Evolutionary conservation across 2,329 filamentous ascomycete species (phyloP).

Genomic region (Penicillium glabrum): DNA sequence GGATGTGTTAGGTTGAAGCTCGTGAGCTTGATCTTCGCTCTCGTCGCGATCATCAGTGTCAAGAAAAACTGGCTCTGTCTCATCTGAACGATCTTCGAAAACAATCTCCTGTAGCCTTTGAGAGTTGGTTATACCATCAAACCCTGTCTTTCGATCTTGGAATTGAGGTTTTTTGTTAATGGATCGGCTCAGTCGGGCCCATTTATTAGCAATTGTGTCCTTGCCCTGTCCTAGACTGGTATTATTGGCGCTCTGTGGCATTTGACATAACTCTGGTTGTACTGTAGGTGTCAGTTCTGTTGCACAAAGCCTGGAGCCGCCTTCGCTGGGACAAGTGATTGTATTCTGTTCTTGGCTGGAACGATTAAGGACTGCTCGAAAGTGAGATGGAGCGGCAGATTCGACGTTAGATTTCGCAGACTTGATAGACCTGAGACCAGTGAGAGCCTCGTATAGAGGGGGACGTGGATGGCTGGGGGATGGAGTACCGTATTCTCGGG

Average conservation of each 20-base stretch:
- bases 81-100: background rate
- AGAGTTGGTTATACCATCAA: background rate
- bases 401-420: background rate
- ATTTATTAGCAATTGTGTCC: background rate
- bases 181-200: conserved; percentile 3
- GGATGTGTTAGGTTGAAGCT: conserved; percentile 7
- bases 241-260: conserved; percentile 3
- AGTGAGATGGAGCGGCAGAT: conserved; percentile 1
- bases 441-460: background rate
- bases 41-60: conserved; percentile 1
- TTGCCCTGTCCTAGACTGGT: background rate
- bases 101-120: background rate
- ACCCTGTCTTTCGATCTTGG: background rate
- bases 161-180: background rate
- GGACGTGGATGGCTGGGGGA: background rate
- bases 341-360: conserved; percentile 1
- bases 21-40: conserved; percentile 2
- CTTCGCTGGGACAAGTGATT: background rate
- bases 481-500: background rate
- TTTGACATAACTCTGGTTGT: conserved; percentile 4
- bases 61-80: background rate
- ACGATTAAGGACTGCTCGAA: conserved; percentile 1
- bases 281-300: conserved; percentile 2
- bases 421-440: background rate
- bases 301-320: background rate